Conservation (phyloP, 495 filamentous ascomycete species). For the Barbatosphaeria neglecta region DNA sequence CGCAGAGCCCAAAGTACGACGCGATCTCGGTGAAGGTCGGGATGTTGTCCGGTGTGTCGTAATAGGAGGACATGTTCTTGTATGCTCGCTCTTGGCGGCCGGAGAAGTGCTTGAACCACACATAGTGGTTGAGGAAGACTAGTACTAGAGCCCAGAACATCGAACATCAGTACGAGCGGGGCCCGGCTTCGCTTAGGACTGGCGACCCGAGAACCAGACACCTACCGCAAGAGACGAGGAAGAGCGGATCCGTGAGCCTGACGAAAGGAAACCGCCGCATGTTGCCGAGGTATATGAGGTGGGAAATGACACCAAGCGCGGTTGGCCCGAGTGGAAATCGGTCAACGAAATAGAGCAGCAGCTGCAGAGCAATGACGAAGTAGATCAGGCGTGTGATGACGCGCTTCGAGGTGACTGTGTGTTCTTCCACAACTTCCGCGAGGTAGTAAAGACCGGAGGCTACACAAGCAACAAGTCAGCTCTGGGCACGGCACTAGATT, state of each 20-base stretch:
- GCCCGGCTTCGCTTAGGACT: not conserved
- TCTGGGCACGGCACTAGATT: not conserved
- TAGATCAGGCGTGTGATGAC: conserved; percentile 80
- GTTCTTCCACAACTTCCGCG: conserved; percentile 94
- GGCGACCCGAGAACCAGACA: not conserved
- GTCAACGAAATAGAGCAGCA: conserved; percentile 69
- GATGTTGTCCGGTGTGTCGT: conserved; percentile 45
- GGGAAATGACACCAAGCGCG: conserved; percentile 64
- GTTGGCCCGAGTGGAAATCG: conserved; percentile 67
- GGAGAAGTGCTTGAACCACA: conserved; percentile 95
- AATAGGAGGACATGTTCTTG: conserved; percentile 38
- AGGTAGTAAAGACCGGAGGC: conserved; percentile 97
- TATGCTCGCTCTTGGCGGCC: conserved; percentile 38
- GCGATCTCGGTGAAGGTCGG: conserved; percentile 92
- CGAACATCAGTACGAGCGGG: conserved; percentile 6
- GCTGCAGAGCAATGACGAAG: conserved; percentile 60
- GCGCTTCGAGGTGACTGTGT: conserved; percentile 82
- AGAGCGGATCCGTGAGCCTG: conserved; percentile 77
- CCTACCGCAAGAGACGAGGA: conserved; percentile 70
- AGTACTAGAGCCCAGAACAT: conserved; percentile 38
- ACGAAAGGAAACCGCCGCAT: conserved; percentile 80
- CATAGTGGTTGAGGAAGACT: conserved; percentile 84
- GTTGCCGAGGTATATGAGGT: conserved; percentile 83
- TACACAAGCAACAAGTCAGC: conserved; percentile 20
- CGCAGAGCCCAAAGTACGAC: conserved; percentile 89